Base-by-base conservation (phyloP, 2,329 filamentous ascomycete genomes). In the Aureobasidium pullulans region DNA sequence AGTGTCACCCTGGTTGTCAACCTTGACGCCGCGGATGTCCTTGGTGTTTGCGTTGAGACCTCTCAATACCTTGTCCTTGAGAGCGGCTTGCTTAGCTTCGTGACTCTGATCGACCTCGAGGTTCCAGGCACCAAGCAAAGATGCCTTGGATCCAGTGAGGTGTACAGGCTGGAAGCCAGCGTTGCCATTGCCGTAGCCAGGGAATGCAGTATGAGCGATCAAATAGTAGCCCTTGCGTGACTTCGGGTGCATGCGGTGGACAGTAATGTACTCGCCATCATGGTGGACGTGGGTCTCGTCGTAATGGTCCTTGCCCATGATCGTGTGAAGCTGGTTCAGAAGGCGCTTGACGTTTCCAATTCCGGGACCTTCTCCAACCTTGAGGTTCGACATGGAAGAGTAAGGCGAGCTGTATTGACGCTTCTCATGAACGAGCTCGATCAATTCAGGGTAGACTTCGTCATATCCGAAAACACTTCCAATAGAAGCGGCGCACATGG, bases 391-490 rank as follows among this genome's bases (percentile, higher is more conserved):
- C 15, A 71, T 73, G 2, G 81, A 77, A 1, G 90, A 95, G 40
- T 86, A 92, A 60, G 84, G 80, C 0, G 90, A 94, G 0, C 84
- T 84, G 73, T 99, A 99, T 1, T 87, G 77, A 36, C 94, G 83
- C 28, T 83, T 95, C 73, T 99, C 94, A 57, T 90, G 84, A 15
- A 99, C 94, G 15, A 99, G 81, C 67, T 99, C 91, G n/a, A 99
- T 84, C 59, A 96, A 80, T 66, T 88, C 86, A 1, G 94, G 94
- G 66, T 97, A 99, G 62, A 97, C 85, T 72, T 99, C 94, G 69
- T 99, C 94, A 68, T 96, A 97, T 1, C 94, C 94, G 85, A 97
- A 96, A 49, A 97, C 94, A 70, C 94, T 97, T 46, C 94, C 94
- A 7, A 88, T 92, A 1, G 93, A 90, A 66, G 90, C 96, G 28